Evolutionary conservation across 2,329 filamentous ascomycete species (phyloP).

Genomic region (Trichoderma sp.): DNA sequence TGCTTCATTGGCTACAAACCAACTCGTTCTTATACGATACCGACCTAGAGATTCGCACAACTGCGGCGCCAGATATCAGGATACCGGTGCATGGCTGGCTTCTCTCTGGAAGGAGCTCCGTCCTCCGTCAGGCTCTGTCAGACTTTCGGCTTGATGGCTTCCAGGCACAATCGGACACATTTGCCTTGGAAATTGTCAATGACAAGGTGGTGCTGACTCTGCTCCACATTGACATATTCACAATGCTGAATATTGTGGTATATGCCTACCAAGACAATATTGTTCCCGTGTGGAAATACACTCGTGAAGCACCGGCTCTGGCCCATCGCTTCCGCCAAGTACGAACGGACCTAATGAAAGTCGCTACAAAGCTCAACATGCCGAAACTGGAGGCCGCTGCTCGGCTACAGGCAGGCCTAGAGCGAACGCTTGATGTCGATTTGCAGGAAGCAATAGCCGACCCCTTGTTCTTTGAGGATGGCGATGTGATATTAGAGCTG

Average conservation of each 20-base stretch:
- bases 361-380: constrained; percentile 71
- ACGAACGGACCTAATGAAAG: constrained; percentile 80
- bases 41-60: constrained; percentile 50
- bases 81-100: constrained; percentile 85
- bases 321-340: constrained; percentile 76
- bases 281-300: constrained; percentile 84
- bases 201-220: constrained; percentile 62
- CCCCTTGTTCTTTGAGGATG: constrained; percentile 69
- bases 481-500: constrained; percentile 76
- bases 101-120: constrained; percentile 67
- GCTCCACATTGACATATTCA: constrained; percentile 68
- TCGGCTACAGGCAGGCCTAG: constrained; percentile 67
- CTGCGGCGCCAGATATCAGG: constrained; percentile 62
- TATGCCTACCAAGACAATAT: constrained; percentile 79
- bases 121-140: constrained; percentile 61
- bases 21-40: constrained; percentile 41
- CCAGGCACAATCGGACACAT: constrained; percentile 28
- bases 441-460: constrained; percentile 68
- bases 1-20: constrained; percentile 48
- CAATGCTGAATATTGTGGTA: constrained; percentile 73
- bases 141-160: constrained; percentile 45
- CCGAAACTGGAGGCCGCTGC: constrained; percentile 71
- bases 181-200: constrained; percentile 38
- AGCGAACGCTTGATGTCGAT: constrained; percentile 64
- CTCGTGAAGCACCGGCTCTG: constrained; percentile 60